Evolutionary conservation across 2,329 filamentous ascomycete genomes (phyloP).

Genomic region (Alternaria gaisen): DNA sequence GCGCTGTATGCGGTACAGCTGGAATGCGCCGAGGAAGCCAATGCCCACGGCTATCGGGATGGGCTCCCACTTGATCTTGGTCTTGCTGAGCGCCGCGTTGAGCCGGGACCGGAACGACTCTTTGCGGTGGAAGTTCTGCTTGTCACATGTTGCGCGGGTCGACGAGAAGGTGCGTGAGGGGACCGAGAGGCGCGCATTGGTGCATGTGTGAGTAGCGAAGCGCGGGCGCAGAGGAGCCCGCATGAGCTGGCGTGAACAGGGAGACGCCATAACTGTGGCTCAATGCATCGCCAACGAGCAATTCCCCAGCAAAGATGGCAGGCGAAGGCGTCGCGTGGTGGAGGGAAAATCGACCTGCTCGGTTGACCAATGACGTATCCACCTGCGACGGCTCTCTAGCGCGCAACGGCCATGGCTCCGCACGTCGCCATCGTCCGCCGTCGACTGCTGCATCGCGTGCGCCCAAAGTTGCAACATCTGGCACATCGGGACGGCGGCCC

Average conservation of each 20-base stretch:
- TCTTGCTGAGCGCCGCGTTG: constrained; percentile 66
- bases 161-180: constrained; percentile 47
- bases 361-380: constrained; percentile 40
- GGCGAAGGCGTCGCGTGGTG: constrained; percentile 23
- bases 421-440: constrained; percentile 8
- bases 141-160: constrained; percentile 53
- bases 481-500: background rate
- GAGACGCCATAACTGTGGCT: constrained; percentile 38
- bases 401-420: constrained; percentile 24
- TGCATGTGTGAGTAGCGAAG: constrained; percentile 11
- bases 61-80: constrained; percentile 84
- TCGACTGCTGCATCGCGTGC: constrained; percentile 10
- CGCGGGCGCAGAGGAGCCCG: constrained; percentile 28
- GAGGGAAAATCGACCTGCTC: constrained; percentile 27
- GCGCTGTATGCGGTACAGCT: constrained; percentile 79
- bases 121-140: constrained; percentile 54
- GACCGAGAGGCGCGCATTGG: constrained; percentile 26
- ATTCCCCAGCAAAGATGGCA: constrained; percentile 16
- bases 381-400: constrained; percentile 19
- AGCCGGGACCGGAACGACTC: constrained; percentile 67
- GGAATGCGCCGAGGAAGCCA: constrained; percentile 81
- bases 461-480: background rate
- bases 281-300: constrained; percentile 17
- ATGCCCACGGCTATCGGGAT: constrained; percentile 89
- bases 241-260: constrained; percentile 39